Percentiles rank a stretch among this genome's conserved stretches.
phyloP scores from a whole-genome alignment of 2,329 filamentous ascomycete genomes.

The Botrytis paeoniae region DNA sequence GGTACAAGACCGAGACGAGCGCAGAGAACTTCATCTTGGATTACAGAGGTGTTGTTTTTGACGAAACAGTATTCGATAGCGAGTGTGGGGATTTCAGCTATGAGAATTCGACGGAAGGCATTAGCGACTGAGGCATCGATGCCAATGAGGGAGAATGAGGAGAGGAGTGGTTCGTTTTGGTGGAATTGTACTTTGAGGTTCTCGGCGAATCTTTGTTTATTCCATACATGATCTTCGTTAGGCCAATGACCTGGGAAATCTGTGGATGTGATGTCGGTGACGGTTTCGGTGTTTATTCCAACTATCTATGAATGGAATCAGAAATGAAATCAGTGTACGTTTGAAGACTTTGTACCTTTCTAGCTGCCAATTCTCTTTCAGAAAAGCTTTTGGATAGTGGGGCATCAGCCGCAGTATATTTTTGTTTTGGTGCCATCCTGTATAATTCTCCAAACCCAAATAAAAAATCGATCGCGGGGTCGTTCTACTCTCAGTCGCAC shows the following conservation, averaged over 20 bases:
- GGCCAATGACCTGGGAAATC: constrained; percentile 92
- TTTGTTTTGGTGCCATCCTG: constrained; percentile 17
- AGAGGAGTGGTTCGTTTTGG: constrained; percentile 71
- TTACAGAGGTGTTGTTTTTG: constrained; percentile 94
- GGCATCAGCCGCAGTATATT: neutral
- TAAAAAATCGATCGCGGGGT: constrained; percentile 6
- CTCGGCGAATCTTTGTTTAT: constrained; percentile 67
- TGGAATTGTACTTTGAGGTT: constrained; percentile 77
- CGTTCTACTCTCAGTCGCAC: neutral
- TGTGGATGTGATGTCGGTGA: constrained; percentile 82
- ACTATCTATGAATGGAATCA: constrained; percentile 60
- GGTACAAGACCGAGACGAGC: constrained; percentile 89
- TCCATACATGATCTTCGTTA: constrained; percentile 81
- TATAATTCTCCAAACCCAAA: constrained; percentile 32
- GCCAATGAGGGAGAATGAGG: constrained; percentile 87
- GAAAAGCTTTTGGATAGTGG: neutral
- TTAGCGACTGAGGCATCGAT: constrained; percentile 93
- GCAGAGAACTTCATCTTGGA: constrained; percentile 94
- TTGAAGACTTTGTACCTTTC: constrained; percentile 50
- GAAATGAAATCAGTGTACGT: neutral
- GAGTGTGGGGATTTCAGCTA: constrained; percentile 89
- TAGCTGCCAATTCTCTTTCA: constrained; percentile 55
- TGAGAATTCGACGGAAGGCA: constrained; percentile 92
- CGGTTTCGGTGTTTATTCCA: constrained; percentile 83
- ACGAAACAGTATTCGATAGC: constrained; percentile 94